Percentiles rank a stretch among this genome's conserved stretches.
These are phyloP conservation scores for Liriodendron chinense DNA, from an alignment of 164 flowering plant species.

Conservation along the genomic window DNA sequence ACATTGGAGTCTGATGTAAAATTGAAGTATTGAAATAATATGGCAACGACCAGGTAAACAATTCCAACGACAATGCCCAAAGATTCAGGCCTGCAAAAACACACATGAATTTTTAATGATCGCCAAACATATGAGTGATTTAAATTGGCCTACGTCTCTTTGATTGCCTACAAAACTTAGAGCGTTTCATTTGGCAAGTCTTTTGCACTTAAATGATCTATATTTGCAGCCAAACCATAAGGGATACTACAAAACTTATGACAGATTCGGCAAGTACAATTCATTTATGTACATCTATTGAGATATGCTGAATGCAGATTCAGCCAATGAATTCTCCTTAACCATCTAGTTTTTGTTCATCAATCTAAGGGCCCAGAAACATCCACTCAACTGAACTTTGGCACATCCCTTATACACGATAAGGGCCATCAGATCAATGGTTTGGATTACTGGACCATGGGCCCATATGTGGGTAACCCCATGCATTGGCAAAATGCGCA, in stretches of 20 bases:
- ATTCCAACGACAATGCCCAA: conserved; percentile 87
- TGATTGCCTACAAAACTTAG: not conserved
- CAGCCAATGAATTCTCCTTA: not conserved
- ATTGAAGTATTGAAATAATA: conserved; percentile 75
- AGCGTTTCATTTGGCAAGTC: not conserved
- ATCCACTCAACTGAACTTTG: not conserved
- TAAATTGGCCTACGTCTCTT: not conserved
- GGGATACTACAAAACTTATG: no score
- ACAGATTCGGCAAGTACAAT: no score
- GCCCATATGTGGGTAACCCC: not conserved
- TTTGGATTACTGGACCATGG: not conserved
- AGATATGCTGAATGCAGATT: not conserved
- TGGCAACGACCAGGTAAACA: conserved; percentile 74
- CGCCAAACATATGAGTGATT: no score
- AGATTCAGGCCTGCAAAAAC: conserved; percentile 83
- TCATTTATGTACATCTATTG: no score
- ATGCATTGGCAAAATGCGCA: not conserved
- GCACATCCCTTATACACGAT: not conserved
- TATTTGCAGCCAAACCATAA: not conserved
- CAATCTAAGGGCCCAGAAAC: no score
- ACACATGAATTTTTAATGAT: not conserved
- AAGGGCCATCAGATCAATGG: not conserved
- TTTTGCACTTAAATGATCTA: not conserved
- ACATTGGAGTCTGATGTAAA: conserved; percentile 82
- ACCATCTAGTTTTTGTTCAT: not conserved